These are phyloP conservation scores for Rhizophora apiculata DNA, from an alignment of 345 rosid species.

Conservation along the genomic window DNA sequence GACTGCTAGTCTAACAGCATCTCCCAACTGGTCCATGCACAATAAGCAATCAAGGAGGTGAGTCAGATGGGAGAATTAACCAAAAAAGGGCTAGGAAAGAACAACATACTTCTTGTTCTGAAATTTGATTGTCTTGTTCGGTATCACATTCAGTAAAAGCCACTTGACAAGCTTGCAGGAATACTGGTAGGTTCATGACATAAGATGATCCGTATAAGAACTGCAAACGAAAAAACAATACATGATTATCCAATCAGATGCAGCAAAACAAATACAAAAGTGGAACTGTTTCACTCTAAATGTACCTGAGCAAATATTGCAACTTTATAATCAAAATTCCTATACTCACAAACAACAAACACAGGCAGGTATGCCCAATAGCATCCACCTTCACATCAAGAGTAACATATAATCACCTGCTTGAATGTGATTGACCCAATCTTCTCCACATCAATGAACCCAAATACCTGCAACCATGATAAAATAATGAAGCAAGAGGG, in stretches of 20 bases:
- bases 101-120: slow-evolving; percentile 55
- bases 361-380: background rate
- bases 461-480: slow-evolving; percentile 55
- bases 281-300: background rate
- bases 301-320: background rate
- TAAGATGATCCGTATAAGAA: slow-evolving; percentile 78
- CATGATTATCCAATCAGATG: background rate
- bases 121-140: slow-evolving; percentile 44
- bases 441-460: slow-evolving; percentile 78
- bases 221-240: slow-evolving; percentile 41
- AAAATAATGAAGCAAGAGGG: background rate
- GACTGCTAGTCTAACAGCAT: slow-evolving; percentile 43
- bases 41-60: slow-evolving; percentile 11
- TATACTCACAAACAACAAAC: background rate
- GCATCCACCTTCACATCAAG: background rate
- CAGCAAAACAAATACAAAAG: background rate
- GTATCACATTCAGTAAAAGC: slow-evolving; percentile 58
- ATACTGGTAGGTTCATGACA: slow-evolving; percentile 59
- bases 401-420: slow-evolving; percentile 51
- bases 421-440: slow-evolving; percentile 74
- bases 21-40: slow-evolving; percentile 53
- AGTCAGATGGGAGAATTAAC: slow-evolving; percentile 15
- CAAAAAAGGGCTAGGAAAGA: background rate
- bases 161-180: slow-evolving; percentile 62
- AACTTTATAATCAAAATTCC: no score